Conservation (phyloP, 208 protist species). For the Trypanosoma cruzi region DNA sequence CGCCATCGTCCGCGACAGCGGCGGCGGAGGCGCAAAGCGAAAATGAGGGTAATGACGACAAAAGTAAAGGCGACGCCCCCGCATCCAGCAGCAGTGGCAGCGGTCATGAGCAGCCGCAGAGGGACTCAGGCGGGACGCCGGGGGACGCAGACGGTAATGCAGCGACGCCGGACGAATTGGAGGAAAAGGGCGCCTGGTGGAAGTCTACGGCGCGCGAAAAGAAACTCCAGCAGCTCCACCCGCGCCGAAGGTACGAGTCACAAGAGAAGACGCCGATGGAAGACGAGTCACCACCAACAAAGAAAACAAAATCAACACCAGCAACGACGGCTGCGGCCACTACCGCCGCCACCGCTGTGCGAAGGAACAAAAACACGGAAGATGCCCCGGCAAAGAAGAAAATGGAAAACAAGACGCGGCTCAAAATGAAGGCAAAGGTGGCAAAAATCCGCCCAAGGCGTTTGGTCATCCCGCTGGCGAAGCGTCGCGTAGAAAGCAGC, state of each 20-base stretch:
- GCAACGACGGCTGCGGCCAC: not conserved
- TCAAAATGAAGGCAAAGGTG: constrained; percentile 14
- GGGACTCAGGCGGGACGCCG: constrained; percentile 9
- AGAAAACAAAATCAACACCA: not conserved
- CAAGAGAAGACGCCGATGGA: constrained; percentile 33
- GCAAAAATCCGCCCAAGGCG: constrained; percentile 10
- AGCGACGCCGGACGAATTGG: constrained; percentile 1
- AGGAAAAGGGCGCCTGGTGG: constrained; percentile 72
- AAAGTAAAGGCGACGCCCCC: constrained; percentile 1
- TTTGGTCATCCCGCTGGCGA: not conserved
- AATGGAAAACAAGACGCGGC: constrained; percentile 1
- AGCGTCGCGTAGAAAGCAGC: not conserved
- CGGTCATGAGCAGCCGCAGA: not conserved
- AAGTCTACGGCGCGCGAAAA: constrained; percentile 60
- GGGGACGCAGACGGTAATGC: not conserved
- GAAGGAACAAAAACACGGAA: not conserved
- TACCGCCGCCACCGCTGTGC: not conserved
- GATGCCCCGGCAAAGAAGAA: not conserved
- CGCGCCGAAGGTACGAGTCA: constrained; percentile 67
- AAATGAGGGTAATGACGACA: not conserved
- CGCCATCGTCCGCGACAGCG: not conserved
- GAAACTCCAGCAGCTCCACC: constrained; percentile 60
- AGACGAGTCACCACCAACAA: constrained; percentile 12
- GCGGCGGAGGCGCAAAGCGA: not conserved
- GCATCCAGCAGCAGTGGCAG: too few species aligned